A percentile compares a stretch with the other conserved stretches of the same genome.
Evolutionary conservation across 345 rosid species (phyloP).

Genomic region (Murraya paniculata): DNA sequence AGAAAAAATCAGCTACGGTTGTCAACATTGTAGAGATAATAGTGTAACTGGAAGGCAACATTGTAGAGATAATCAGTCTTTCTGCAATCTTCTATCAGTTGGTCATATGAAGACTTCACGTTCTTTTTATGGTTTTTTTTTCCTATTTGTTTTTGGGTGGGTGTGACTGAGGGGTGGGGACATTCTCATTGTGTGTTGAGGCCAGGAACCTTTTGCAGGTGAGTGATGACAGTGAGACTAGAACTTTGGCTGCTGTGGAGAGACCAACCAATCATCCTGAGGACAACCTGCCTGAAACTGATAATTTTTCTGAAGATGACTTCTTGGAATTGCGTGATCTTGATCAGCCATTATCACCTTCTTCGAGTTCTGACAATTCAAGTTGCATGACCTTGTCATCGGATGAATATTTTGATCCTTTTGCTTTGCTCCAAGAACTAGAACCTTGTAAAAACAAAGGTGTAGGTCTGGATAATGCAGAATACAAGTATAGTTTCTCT

Average conservation of each 20-base stretch:
- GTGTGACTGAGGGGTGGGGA: background rate
- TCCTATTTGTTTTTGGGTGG: background rate
- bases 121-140: background rate
- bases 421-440: constrained; percentile 37
- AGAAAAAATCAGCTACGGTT: background rate
- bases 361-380: constrained; percentile 56
- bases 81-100: background rate
- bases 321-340: constrained; percentile 54
- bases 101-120: background rate
- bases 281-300: constrained; percentile 23
- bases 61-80: background rate
- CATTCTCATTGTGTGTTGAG: constrained; percentile 18
- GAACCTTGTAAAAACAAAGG: constrained; percentile 21
- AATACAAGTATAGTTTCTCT: constrained; percentile 24
- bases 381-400: constrained; percentile 52
- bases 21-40: too few species aligned
- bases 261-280: constrained; percentile 18
- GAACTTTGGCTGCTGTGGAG: constrained; percentile 19
- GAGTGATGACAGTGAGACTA: constrained; percentile 19
- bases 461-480: constrained; percentile 9
- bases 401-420: constrained; percentile 40
- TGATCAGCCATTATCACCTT: constrained; percentile 27
- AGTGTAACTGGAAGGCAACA: background rate
- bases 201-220: constrained; percentile 24
- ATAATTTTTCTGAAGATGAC: constrained; percentile 20